Evolutionary conservation across 768 basidiomycete species (phyloP), one percentile per base, ranked within the genome.

Genomic region (Holtermannia corniformis): DNA sequence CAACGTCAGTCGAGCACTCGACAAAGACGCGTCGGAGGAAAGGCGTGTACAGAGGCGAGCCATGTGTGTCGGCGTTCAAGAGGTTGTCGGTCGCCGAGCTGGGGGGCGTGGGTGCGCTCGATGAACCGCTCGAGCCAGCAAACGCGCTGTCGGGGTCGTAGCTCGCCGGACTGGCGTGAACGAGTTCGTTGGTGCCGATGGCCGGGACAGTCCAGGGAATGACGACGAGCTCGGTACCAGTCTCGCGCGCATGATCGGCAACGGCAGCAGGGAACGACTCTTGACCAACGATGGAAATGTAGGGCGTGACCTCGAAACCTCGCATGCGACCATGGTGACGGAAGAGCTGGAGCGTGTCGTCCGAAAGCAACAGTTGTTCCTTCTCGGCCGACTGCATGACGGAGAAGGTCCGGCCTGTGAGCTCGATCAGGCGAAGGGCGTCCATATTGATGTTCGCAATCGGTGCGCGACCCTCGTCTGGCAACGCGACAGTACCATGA

Each of bases 321-420:
- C 58, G 58, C 28, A 66, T 56, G 47, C 59, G 56, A 44, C 68
- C 68, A 50, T 68, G 70, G 40, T 70, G 68, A 49, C 62, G 62
- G 60, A 64, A 71, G 4, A 73, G 64, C 51, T 72, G 80, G 37
- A 86, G 77, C 23, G 91, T 75, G 2, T 79, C 75, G 19, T 87
- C 85, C 1, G 83, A 80, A 5, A 59, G 56, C 7, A 71, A 54
- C 1, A 72, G 48, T 26, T 68, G 60, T 43, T 73, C 73, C 47
- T 66, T 60, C 55, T 82, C 82, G 48, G 86, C 81, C 1, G 86
- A 86, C 64, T 81, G 84, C 71, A 97, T 80, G 28, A 93, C 81
- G 1, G 86, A 85, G 2, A 87, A 90, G 1, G 87, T 87, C 53
- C 95, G 85, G 32, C 84, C 84, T 1, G 87, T 86, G 43, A 96